Base-by-base conservation (phyloP, 1,284 basidiomycete species). In the Afroboletus lepidellus region DNA sequence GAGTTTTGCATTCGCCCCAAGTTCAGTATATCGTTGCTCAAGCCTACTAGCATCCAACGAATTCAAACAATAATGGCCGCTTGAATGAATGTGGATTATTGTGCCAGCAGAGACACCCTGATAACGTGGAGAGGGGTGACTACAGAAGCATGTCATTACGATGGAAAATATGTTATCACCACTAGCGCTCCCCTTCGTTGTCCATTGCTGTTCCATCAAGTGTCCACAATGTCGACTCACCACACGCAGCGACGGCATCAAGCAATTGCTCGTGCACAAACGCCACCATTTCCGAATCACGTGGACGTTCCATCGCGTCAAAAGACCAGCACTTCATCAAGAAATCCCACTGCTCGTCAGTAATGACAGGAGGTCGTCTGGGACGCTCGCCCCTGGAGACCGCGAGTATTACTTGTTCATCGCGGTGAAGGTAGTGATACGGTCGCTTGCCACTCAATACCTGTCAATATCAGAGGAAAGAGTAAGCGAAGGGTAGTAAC, bases 381-480 rank as follows among this genome's bases (percentile, higher is more conserved):
- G 62, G 64, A 29, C 5, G 39, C 21, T 60, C 55, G 5, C 57
- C 48, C 18, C 24, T 45, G 15, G 54, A 57, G 25, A 69, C 48
- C 2, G 53, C 54, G 21, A 58, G 5, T 12, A 67, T 29, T 8
- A 69, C 61, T 8, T 38, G 48, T n/a, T 50, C 38, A 0, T 67
- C 64, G 24, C 56, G 50, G 2, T 23, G 5, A 13, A 57, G 32
- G 39, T 67, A 32, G 23, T 67, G 36, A 20, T 69, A 64, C 2
- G 63, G 66, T 16, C 46, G 15, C 50, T 60, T 50, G 2, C 63
- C 63, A 1, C 56, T 66, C 60, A 69, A 41, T 13, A 55, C 59
- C 65, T 67, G 30, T 29, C 25, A 27, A 47, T n/a, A 32, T 18
- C 23, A 3, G 34, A 18, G 3, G 18, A 13, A 30, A 13, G 0